Percentiles rank a stretch among this genome's conserved stretches.
These are phyloP conservation scores for Bruguiera gymnorhiza DNA, from an alignment of 345 rosid species.

Conservation along the genomic window DNA sequence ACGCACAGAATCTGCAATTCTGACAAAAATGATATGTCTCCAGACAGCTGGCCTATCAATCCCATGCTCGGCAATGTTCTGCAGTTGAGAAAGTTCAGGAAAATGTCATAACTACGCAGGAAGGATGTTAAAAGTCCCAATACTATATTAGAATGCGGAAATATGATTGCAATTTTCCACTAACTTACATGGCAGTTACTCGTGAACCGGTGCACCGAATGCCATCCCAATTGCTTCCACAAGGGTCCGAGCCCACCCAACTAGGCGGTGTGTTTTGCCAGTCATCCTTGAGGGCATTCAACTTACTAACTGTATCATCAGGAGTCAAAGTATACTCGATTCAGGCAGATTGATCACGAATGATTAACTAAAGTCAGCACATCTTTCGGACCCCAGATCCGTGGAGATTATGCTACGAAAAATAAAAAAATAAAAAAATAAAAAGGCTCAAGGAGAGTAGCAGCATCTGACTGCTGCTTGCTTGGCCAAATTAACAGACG, in stretches of 20 bases:
- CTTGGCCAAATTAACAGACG: too few species aligned
- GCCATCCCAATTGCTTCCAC: constrained; percentile 70
- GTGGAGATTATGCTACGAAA: too few species aligned
- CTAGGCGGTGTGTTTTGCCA: constrained; percentile 53
- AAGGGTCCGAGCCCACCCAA: constrained; percentile 73
- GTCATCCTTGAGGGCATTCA: constrained; percentile 32
- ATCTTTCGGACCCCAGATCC: too few species aligned
- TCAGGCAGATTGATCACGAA: background rate
- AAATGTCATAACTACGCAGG: background rate
- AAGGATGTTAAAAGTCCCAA: background rate
- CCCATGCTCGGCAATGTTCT: constrained; percentile 59
- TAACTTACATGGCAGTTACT: constrained; percentile 52
- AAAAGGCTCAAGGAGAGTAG: too few species aligned
- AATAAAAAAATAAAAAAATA: too few species aligned
- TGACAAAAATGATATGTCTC: constrained; percentile 50
- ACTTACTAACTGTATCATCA: constrained; percentile 39
- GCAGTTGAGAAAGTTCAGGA: constrained; percentile 21
- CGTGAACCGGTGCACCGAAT: constrained; percentile 50
- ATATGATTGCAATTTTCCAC: background rate
- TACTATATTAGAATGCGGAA: background rate
- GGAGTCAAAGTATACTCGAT: background rate
- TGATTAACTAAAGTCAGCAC: too few species aligned
- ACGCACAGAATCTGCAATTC: constrained; percentile 67
- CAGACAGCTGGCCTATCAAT: constrained; percentile 53
- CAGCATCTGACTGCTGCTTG: too few species aligned